Conservation (phyloP, 2,329 filamentous ascomycete species). For the Talaromyces funiculosus region DNA sequence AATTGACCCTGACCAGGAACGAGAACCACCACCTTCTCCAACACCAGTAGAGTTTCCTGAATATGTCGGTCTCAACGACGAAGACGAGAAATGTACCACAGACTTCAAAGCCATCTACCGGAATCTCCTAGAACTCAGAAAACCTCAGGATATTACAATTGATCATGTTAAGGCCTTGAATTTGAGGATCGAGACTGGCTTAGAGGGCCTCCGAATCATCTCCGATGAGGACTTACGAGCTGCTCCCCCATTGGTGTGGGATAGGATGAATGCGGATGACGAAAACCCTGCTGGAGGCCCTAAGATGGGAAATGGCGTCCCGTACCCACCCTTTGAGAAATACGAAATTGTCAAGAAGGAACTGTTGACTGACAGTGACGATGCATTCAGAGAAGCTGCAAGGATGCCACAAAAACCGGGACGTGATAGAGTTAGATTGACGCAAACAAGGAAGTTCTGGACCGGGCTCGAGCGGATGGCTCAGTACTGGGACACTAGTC, state of each 20-base stretch:
- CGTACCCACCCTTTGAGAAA: constrained; percentile 43
- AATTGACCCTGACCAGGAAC: constrained; percentile 36
- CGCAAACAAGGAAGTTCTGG: constrained; percentile 57
- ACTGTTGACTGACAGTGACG: constrained; percentile 50
- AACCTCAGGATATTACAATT: constrained; percentile 36
- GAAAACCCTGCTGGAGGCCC: constrained; percentile 21
- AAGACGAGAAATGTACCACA: constrained; percentile 27
- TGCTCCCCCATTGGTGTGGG: constrained; percentile 37
- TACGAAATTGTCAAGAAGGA: constrained; percentile 48
- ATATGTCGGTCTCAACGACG: constrained; percentile 36
- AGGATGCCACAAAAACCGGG: constrained; percentile 43
- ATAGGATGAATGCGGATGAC: constrained; percentile 10
- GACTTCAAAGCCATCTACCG: constrained; percentile 37
- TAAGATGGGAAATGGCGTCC: constrained; percentile 45
- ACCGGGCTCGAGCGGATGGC: constrained; percentile 53
- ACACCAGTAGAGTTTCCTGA: constrained; percentile 50
- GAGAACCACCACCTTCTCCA: constrained; percentile 45
- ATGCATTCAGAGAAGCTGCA: constrained; percentile 52
- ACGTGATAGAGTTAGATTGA: constrained; percentile 45
- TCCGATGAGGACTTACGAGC: constrained; percentile 28
- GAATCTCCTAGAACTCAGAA: constrained; percentile 40
- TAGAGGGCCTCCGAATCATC: constrained; percentile 33
- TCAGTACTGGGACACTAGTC: constrained; percentile 57
- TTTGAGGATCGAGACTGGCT: constrained; percentile 32
- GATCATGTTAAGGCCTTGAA: constrained; percentile 39